Evolutionary conservation across 208 protist species (phyloP), one percentile per base, ranked within the genome.

Genomic region (Leishmania gerbilli): DNA sequence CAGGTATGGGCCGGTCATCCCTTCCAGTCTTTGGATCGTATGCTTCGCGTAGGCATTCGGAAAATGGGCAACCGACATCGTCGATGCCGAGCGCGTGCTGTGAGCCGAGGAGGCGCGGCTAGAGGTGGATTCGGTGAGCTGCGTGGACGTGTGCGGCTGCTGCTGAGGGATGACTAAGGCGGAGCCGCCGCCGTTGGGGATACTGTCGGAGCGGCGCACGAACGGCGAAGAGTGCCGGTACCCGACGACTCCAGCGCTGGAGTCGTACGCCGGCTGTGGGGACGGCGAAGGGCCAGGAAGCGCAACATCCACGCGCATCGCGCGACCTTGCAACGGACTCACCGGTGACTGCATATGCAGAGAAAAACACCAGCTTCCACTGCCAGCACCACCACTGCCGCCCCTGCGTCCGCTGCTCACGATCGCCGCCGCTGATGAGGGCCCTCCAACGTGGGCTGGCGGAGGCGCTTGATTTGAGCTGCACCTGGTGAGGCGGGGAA

Each of bases 31-130:
- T 37, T 67, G 49, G 24, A 85, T 77, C 21, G 69, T 58, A 34
- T 40, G 64, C 72, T 67, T 78, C 62, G 76, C 77, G 7, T 51
- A 58, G 27, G 72, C n/a, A 45, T n/a, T 69, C 5, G 58, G 27
- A 58, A 49, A 40, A 67, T 81, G 82, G 21, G 71, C 62, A 31
- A 53, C 62, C 53, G 62, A 55, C 55, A 68, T 65, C 15, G 65
- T 34, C 42, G 82, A 81, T 8, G 72, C 21, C 6, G 81, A 85
- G 13, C 71, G 77, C n/a, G 65, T 53, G 62, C 81, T 85, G 81
- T 79, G 81, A 62, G 49, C 71, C 3, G 82, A 85, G 40, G 77
- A 85, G 31, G 60, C 77, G 24, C 82, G 77, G 49, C 82, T 85
- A n/a, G 82, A 85, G 49, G 37, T 74, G n/a, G 82, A 81, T 58